A percentile compares a stretch with the other conserved stretches of the same genome.
phyloP scores from a whole-genome alignment of 164 flowering plant species.

The Magnolia sinica region DNA sequence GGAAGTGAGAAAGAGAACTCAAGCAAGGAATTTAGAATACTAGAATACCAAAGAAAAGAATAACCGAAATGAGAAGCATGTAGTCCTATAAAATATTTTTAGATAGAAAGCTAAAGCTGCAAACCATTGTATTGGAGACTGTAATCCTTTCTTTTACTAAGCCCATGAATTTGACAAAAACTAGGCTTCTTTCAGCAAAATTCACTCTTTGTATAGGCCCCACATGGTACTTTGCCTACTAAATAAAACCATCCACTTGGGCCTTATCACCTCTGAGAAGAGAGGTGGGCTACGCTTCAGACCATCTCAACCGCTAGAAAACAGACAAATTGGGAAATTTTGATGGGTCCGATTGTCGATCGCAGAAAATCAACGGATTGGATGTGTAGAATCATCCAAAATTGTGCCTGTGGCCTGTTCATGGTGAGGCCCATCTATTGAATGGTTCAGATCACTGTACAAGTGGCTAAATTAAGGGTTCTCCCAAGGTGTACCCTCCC shows the following conservation, averaged over 20 bases:
- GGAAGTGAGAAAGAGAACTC: conserved; percentile 68
- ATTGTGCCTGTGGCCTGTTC: no score
- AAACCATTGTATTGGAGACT: conserved; percentile 67
- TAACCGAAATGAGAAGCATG: conserved; percentile 30
- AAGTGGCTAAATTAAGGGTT: background rate
- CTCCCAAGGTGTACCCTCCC: background rate
- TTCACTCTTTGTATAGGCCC: background rate
- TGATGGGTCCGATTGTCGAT: background rate
- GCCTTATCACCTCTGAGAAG: background rate
- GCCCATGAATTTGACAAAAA: conserved; percentile 13
- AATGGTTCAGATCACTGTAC: background rate
- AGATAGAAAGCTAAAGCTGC: conserved; percentile 55
- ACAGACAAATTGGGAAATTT: background rate
- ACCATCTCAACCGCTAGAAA: background rate
- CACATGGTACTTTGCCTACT: conserved; percentile 1
- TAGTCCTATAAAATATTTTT: background rate
- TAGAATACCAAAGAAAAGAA: conserved; percentile 58
- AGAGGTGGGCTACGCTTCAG: background rate
- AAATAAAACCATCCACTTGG: background rate
- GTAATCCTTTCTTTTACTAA: conserved; percentile 32
- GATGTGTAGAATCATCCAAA: background rate
- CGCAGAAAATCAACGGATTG: background rate
- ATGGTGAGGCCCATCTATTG: background rate
- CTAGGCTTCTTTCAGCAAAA: conserved; percentile 26
- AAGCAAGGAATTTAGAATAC: conserved; percentile 52